A percentile compares a stretch with the other conserved stretches of the same genome.
These are phyloP conservation scores for Colletotrichum sp. DNA, from an alignment of 2,329 filamentous ascomycete species.

Conservation along the genomic window DNA sequence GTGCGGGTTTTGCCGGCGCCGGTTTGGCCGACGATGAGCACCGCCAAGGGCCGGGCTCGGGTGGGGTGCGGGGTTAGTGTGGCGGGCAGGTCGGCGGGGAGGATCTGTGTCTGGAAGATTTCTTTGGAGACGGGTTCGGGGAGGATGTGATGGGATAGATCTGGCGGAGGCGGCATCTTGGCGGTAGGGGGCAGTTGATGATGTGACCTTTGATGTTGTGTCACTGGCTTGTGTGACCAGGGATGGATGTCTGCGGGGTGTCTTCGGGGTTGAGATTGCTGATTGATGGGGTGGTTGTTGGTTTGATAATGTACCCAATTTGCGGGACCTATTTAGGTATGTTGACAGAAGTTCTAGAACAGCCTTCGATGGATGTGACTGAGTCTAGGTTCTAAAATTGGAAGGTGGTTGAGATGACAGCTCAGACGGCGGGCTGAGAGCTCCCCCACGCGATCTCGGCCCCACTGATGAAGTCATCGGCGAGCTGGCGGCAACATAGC, in stretches of 20 bases:
- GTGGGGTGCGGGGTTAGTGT: slow-evolving; percentile 3
- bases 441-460: not conserved
- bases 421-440: not conserved
- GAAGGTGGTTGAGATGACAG: not conserved
- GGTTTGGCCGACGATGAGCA: slow-evolving; percentile 52
- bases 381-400: not conserved
- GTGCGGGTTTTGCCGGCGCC: slow-evolving; percentile 53
- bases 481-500: not conserved
- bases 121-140: slow-evolving; percentile 29
- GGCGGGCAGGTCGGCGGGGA: slow-evolving; percentile 37
- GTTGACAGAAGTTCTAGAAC: not conserved
- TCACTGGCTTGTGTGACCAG: not conserved
- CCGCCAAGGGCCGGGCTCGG: slow-evolving; percentile 36
- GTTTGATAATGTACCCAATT: not conserved
- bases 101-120: slow-evolving; percentile 35
- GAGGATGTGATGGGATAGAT: slow-evolving; percentile 36
- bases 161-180: slow-evolving; percentile 26
- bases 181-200: not conserved
- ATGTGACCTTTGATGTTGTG: not conserved
- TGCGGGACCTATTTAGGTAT: not conserved
- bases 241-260: not conserved
- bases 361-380: not conserved
- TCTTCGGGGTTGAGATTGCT: not conserved
- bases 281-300: not conserved
- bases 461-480: slow-evolving; percentile 1